Evolutionary conservation across 305 asterid genomes (phyloP).

Genomic region (Solanum aculeatissimum): DNA sequence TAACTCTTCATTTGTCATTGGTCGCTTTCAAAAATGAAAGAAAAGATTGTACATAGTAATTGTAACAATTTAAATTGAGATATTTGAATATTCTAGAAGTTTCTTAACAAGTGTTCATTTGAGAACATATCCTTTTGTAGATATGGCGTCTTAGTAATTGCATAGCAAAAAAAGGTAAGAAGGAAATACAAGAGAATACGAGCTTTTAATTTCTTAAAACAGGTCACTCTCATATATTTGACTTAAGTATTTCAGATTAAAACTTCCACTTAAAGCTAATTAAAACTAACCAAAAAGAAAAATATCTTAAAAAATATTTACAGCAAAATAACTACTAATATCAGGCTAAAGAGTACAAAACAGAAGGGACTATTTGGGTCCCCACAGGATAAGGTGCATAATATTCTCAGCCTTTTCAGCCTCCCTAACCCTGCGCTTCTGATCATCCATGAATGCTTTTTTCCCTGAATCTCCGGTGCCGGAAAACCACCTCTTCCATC

Average conservation of each 20-base stretch:
- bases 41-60: too few relatives aligned
- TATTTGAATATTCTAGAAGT: too few relatives aligned
- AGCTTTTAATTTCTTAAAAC: background rate
- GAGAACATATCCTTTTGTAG: background rate
- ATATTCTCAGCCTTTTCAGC: slow-evolving; percentile 44
- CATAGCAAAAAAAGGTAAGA: background rate
- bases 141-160: background rate
- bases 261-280: background rate
- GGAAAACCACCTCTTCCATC: slow-evolving; percentile 12
- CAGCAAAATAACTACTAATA: background rate
- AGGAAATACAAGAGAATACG: background rate
- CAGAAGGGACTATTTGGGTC: slow-evolving; percentile 1
- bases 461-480: slow-evolving; percentile 10
- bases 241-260: background rate
- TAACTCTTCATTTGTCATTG: too few relatives aligned
- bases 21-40: too few relatives aligned
- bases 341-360: background rate
- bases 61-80: too few relatives aligned
- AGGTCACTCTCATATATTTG: background rate
- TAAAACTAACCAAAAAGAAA: background rate
- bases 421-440: slow-evolving; percentile 23
- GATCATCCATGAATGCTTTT: slow-evolving; percentile 7
- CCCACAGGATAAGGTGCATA: slow-evolving; percentile 42
- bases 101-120: too few relatives aligned
- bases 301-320: background rate